Evolutionary conservation across 73 alveolate genomes (phyloP).

Genomic region (Paramecium pentaurelia): DNA sequence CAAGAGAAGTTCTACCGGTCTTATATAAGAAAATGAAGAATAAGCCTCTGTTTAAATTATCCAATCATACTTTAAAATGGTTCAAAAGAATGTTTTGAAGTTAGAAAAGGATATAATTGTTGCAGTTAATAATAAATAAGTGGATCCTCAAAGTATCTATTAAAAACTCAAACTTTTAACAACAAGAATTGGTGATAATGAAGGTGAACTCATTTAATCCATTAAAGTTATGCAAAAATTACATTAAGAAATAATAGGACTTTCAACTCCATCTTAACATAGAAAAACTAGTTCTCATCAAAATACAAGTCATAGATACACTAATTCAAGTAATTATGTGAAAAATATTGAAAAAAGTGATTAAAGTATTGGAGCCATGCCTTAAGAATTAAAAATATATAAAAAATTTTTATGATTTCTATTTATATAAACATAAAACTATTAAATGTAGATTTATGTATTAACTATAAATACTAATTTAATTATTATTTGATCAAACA

Average conservation of each 20-base stretch:
- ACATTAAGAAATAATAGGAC: background rate
- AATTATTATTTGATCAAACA: no score
- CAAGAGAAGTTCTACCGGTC: constrained; percentile 20
- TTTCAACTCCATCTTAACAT: constrained; percentile 28
- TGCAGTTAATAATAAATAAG: background rate
- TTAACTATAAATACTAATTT: no score
- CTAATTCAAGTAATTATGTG: background rate
- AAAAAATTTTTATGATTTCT: constrained; percentile 24
- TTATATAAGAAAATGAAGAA: background rate
- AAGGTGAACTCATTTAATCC: constrained; percentile 37
- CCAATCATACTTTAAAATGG: constrained; percentile 17
- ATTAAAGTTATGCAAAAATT: background rate
- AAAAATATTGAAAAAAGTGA: constrained; percentile 32
- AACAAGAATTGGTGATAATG: background rate
- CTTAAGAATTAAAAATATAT: constrained; percentile 4
- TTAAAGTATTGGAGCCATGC: constrained; percentile 8
- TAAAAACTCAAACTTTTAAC: background rate
- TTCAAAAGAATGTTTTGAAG: constrained; percentile 16
- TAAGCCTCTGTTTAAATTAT: constrained; percentile 6
- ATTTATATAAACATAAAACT: background rate
- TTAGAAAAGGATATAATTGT: background rate
- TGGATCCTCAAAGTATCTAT: background rate
- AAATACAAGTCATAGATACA: background rate
- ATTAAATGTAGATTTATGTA: background rate
- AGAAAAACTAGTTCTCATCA: constrained; percentile 41